Base-by-base conservation (phyloP, 352 stramenopile genomes). In the Pythium sp. region DNA sequence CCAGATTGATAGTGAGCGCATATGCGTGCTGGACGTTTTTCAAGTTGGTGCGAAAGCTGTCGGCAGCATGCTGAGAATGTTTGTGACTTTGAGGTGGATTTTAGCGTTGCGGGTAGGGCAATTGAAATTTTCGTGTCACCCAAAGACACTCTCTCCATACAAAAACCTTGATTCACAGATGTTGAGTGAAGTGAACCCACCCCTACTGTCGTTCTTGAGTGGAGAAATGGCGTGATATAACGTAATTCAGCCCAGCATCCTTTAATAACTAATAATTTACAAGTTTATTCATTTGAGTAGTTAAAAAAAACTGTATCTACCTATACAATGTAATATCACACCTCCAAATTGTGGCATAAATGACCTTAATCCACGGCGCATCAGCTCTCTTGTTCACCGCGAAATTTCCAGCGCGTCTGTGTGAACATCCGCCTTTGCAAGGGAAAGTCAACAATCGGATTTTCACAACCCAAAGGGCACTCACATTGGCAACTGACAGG, bases 51-150 rank as follows among this genome's bases (percentile, higher is more conserved):
- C 11, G 11, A 43, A 43, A 15, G 14, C 15, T 1, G 8, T 54
- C 20, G 28, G 47, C 9, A 18, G 22, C 3, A 6, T 20, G 43
- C 14, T 54, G 47, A 6, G 49, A 56, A 56, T 28, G 49, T 15
- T 30, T 20, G 49, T 15, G 22, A 56, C 15, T 14, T 14, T 18
- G 9, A 30, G 49, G n/a, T 62, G 56, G 32, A 62, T 49, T 49
- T 62, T 62, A 62, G 56, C 6, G 56, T 15, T 6, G 56, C n/a
- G 56, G 32, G 20, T 62, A 62, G 56, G 56, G 56, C 12, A 62
- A 11, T 24, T 15, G 18, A 62, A 62, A 62, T 49, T 62, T 62
- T 62, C 11, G 56, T 20, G 49, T 56, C 56, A 62, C 32, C 56
- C 56, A 62, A 62, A 49, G 5, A 8, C 55, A 43, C 28, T 43